Base-by-base conservation (phyloP, 495 filamentous ascomycete genomes). In the Aeminium ludgeri region DNA sequence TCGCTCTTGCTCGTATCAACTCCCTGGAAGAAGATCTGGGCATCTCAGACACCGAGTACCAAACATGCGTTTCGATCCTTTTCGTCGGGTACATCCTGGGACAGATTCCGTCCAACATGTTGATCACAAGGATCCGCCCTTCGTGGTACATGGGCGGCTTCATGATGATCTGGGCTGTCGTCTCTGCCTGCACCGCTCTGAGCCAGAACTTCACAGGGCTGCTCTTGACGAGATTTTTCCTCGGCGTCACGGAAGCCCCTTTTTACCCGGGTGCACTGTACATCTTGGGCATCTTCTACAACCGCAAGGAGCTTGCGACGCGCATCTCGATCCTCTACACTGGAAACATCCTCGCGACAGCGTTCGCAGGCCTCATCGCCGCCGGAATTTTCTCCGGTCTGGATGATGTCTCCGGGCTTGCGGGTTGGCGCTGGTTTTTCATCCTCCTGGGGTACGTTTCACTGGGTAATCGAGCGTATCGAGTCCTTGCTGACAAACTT, bases 41-140 rank as follows among this genome's bases (percentile, higher is more conserved):
- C 10, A 60, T 74, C 49, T 38, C 57, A 23, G 63, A 63, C 16
- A 64, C 60, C 2, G 55, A 73, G 39, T 73, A 65, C 44, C 69
- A 78, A 49, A 59, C 71, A 1, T 69, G 68, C 13, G 69, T 68
- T 25, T 68, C 64, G 48, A 70, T 73, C 52, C 55, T 74, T 15
- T 73, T 74, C 44, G 68, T 73, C 18, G 68, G 68, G 16, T 69
- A 64, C 40, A 50, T 59, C 10, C 48, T 61, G 19, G 55, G 49
- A 30, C 61, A 64, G 34, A 48, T 63, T 20, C 61, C 58, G 10
- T 55, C 53, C 23, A 64, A 64, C 44, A 57, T 65, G 59, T 27
- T 63, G 34, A 49, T 65, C 20, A 62, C 54, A 2, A 49, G 57
- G 13, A 52, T 59, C 29, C 54, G 59, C n/a, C 63, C 63, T 16